Evolutionary conservation across 495 filamentous ascomycete genomes (phyloP).

Genomic region (Daldinia grandis): DNA sequence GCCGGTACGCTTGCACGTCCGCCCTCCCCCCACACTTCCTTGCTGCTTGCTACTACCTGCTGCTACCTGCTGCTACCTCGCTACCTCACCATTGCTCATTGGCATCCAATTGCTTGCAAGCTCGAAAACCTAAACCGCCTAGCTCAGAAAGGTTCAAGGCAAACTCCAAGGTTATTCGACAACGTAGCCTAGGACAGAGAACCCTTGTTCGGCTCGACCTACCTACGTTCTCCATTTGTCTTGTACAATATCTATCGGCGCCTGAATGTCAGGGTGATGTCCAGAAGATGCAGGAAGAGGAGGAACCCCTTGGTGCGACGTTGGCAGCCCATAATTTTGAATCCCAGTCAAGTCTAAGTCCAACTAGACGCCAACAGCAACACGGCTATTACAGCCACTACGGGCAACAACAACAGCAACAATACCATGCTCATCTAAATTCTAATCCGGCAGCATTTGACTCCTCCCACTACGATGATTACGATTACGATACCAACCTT

Average conservation of each 20-base stretch:
- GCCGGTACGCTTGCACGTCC: conserved; percentile 14
- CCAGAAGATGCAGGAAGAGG: conserved; percentile 46
- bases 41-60: background rate
- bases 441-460: conserved; percentile 28
- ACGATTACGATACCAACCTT: conserved; percentile 24
- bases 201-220: conserved; percentile 41
- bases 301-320: conserved; percentile 49
- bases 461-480: conserved; percentile 36
- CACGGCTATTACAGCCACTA: conserved; percentile 30
- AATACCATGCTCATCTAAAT: conserved; percentile 24
- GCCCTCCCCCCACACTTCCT: conserved; percentile 37
- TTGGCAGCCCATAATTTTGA: conserved; percentile 45
- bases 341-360: conserved; percentile 44
- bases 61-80: background rate
- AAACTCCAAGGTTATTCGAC: conserved; percentile 39
- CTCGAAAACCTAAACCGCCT: conserved; percentile 34
- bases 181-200: conserved; percentile 36
- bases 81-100: conserved; percentile 40
- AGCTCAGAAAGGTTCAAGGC: conserved; percentile 26
- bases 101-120: conserved; percentile 40
- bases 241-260: conserved; percentile 35
- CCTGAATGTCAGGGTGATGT: conserved; percentile 45
- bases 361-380: conserved; percentile 27
- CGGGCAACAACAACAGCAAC: conserved; percentile 25
- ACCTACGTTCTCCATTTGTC: conserved; percentile 29